Evolutionary conservation across 2,329 filamentous ascomycete genomes (phyloP), one percentile per base, ranked within the genome.

Genomic region (Ophiostoma piceae): DNA sequence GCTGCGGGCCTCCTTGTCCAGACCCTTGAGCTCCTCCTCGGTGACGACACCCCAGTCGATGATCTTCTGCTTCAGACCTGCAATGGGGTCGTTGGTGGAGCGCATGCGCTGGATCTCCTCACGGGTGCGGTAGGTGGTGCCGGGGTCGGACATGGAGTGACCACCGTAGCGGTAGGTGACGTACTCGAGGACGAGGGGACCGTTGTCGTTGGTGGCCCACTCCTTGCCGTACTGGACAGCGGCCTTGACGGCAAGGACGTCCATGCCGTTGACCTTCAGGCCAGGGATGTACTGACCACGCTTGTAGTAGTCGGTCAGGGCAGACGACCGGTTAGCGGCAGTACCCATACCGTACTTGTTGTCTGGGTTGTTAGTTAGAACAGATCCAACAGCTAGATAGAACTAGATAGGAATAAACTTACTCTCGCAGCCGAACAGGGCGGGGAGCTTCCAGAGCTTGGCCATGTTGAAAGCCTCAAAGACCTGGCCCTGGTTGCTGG

Each of bases 281-380:
- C 95, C 95, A 71, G 95, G 94, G 76, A 99, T 99, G 86, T 98
- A 99, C 84, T 99, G 95, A 75, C 95, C 95, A 83, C 95, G 94
- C 90, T 98, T 98, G 89, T 99, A 98, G 90, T 99, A 99, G 82
- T 99, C 95, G 81, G 95, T 98, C 79, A 97, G 84, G 77, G 95
- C 95, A 72, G 95, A 94, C 72, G 95, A 94, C 77, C 95, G 93
- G 82, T 90, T 90, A 75, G 95, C 94, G 72, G 95, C 91, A 74
- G 95, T 99, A 83, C 95, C 95, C 95, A 99, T 99, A 81, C 95
- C 95, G 81, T 99, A 99, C 84, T 99, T 99, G 91, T 99, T 99
- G 88, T 99, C 94, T 97, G 70, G 22, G 19, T 68, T 5, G 74
- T 80, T 74, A 80, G 77, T 62, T 19, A 19, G 3, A 22, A 57